Percentiles rank a stretch among this genome's conserved stretches.
Conservation (phyloP, 2,329 filamentous ascomycete genomes). For the Metarhizium robertsii region DNA sequence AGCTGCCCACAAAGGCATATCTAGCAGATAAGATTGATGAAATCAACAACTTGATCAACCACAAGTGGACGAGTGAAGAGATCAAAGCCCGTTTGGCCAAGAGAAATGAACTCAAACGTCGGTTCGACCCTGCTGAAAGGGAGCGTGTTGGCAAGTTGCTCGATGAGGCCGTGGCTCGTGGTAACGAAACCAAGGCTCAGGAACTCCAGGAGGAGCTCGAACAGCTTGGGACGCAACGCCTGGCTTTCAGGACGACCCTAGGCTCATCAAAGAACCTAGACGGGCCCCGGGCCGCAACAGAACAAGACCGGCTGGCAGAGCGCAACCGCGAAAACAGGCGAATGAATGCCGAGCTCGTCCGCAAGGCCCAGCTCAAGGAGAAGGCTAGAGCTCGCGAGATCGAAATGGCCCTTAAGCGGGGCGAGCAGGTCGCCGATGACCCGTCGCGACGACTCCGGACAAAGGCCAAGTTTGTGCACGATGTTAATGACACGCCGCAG, state of each 20-base stretch:
- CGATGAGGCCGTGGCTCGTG: slow-evolving; percentile 54
- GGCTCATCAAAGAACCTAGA: slow-evolving; percentile 42
- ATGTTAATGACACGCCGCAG: slow-evolving; percentile 42
- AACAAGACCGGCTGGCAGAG: slow-evolving; percentile 75
- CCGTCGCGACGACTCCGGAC: slow-evolving; percentile 55
- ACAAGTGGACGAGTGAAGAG: slow-evolving; percentile 74
- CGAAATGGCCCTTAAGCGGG: slow-evolving; percentile 52
- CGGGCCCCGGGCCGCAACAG: slow-evolving; percentile 40
- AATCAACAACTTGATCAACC: slow-evolving; percentile 70
- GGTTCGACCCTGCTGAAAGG: slow-evolving; percentile 58
- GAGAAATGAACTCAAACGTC: slow-evolving; percentile 57
- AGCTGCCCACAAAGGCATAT: slow-evolving; percentile 62
- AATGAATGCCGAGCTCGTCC: slow-evolving; percentile 80
- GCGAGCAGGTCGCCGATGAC: slow-evolving; percentile 51
- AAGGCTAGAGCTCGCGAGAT: slow-evolving; percentile 51
- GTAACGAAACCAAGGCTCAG: slow-evolving; percentile 48
- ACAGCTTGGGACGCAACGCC: slow-evolving; percentile 55
- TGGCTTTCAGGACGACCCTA: slow-evolving; percentile 63
- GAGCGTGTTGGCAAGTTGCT: slow-evolving; percentile 56
- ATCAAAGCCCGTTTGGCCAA: slow-evolving; percentile 70
- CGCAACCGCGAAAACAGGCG: slow-evolving; percentile 79
- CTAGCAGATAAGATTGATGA: slow-evolving; percentile 66
- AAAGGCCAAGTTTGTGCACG: slow-evolving; percentile 58
- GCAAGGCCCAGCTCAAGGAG: slow-evolving; percentile 81
- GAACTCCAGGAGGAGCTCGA: slow-evolving; percentile 53